Percentiles rank a stretch among this genome's conserved stretches.
These are phyloP conservation scores for Chytriomyces confervae DNA, from an alignment of 192 early-diverging fungal species.

Conservation along the genomic window DNA sequence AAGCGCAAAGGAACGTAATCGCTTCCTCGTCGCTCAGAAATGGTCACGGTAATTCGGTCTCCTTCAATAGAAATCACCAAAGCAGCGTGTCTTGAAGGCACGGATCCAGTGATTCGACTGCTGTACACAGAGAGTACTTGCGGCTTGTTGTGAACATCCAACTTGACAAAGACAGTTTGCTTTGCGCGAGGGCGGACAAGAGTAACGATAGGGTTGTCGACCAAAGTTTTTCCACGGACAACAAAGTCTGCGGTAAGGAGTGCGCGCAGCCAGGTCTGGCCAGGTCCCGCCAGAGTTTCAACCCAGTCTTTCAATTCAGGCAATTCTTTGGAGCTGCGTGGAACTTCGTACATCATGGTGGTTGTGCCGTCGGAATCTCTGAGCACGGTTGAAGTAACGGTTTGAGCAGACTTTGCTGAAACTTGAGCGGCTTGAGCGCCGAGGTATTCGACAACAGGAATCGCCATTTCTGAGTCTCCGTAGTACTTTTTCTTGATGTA, in stretches of 20 bases:
- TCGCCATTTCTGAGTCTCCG: conserved; percentile 58
- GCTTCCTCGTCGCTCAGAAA: conserved; percentile 70
- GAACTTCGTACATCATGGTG: conserved; percentile 63
- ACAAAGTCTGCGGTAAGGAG: conserved; percentile 77
- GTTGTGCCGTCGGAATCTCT: conserved; percentile 45
- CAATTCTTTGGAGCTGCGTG: conserved; percentile 56
- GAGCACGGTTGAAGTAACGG: conserved; percentile 50
- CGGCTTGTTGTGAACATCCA: conserved; percentile 47
- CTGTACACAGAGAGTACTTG: conserved; percentile 54
- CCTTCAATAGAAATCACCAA: conserved; percentile 54
- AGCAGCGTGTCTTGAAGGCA: conserved; percentile 51
- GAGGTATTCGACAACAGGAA: conserved; percentile 84
- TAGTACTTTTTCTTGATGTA: conserved; percentile 77
- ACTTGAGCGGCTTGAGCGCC: conserved; percentile 51
- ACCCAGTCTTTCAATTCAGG: conserved; percentile 70
- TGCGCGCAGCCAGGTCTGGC: conserved; percentile 83
- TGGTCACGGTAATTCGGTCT: conserved; percentile 54
- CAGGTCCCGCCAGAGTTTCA: conserved; percentile 73
- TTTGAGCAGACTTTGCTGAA: conserved; percentile 43
- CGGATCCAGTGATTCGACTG: conserved; percentile 39
- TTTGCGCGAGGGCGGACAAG: conserved; percentile 51
- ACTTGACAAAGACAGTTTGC: conserved; percentile 56
- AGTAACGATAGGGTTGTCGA: conserved; percentile 52
- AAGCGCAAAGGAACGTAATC: conserved; percentile 78
- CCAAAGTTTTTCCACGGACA: conserved; percentile 69